Conservation (phyloP, 2,329 filamentous ascomycete species). For the Pezicula neosporulosa region DNA sequence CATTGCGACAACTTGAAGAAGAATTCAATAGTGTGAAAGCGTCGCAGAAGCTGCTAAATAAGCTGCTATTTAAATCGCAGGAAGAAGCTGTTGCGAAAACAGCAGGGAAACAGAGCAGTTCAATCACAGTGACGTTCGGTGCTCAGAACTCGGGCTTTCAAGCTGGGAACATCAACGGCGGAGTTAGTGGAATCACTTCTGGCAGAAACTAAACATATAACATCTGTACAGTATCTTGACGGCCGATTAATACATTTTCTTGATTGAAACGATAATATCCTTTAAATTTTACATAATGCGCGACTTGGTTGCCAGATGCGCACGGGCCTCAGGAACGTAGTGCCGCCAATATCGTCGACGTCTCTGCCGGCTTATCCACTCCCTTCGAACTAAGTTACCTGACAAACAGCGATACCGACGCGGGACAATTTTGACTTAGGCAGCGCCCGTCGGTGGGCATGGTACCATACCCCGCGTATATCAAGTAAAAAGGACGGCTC, state of each 20-base stretch:
- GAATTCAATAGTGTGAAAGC: constrained; percentile 15
- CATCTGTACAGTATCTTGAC: background rate
- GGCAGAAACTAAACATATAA: constrained; percentile 13
- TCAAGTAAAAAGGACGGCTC: too few species aligned
- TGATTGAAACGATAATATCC: background rate
- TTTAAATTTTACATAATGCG: background rate
- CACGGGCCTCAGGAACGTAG: too few species aligned
- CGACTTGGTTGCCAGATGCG: too few species aligned
- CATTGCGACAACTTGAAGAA: constrained; percentile 18
- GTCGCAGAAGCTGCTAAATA: constrained; percentile 17
- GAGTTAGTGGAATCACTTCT: constrained; percentile 17
- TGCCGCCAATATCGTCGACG: too few species aligned
- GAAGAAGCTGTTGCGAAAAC: constrained; percentile 20
- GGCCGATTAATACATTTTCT: constrained; percentile 1
- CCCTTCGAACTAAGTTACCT: too few species aligned
- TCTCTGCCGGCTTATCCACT: too few species aligned
- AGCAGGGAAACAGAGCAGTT: constrained; percentile 10
- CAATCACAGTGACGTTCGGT: constrained; percentile 16
- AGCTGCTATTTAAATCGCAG: constrained; percentile 18
- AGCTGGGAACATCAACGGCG: constrained; percentile 15
- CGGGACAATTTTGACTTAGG: too few species aligned
- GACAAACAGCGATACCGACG: too few species aligned
- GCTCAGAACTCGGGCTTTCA: constrained; percentile 17
- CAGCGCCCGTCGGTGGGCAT: too few species aligned
- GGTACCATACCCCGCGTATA: too few species aligned